These are phyloP conservation scores for Oxalis stricta DNA, from an alignment of 441 rosid genomes.

Conservation along the genomic window DNA sequence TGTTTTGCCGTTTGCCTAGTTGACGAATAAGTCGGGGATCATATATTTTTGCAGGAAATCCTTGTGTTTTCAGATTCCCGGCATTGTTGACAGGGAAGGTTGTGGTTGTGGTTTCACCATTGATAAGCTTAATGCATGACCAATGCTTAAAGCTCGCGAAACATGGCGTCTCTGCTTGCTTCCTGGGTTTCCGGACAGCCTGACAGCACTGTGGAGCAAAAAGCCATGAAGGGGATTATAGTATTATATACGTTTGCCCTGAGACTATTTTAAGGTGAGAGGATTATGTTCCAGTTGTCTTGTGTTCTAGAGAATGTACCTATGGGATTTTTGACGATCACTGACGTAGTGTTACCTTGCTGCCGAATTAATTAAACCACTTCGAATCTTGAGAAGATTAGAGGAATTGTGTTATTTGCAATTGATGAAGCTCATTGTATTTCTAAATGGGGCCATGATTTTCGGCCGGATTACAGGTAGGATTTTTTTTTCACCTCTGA, in stretches of 20 bases:
- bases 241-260: constrained; percentile 77
- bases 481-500: constrained; percentile 15
- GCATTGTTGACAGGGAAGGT: constrained; percentile 68
- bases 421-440: constrained; percentile 90
- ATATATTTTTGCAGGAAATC: constrained; percentile 51
- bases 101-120: constrained; percentile 80
- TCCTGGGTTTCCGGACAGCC: constrained; percentile 96
- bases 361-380: constrained; percentile 59
- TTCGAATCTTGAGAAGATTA: constrained; percentile 59
- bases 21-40: no score
- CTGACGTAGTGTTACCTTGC: constrained; percentile 5
- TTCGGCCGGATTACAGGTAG: constrained; percentile 86
- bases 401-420: constrained; percentile 79
- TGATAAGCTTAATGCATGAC: constrained; percentile 95
- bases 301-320: background rate
- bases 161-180: constrained; percentile 77
- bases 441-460: constrained; percentile 96
- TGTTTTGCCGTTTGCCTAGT: background rate
- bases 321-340: background rate
- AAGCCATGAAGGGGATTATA: constrained; percentile 78
- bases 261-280: constrained; percentile 60
- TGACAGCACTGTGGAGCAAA: constrained; percentile 63
- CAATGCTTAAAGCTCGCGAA: constrained; percentile 75
- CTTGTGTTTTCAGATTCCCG: constrained; percentile 82
- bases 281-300: background rate